phyloP scores from a whole-genome alignment of 805 yeast genomes.

The Lipomyces yamadae region DNA sequence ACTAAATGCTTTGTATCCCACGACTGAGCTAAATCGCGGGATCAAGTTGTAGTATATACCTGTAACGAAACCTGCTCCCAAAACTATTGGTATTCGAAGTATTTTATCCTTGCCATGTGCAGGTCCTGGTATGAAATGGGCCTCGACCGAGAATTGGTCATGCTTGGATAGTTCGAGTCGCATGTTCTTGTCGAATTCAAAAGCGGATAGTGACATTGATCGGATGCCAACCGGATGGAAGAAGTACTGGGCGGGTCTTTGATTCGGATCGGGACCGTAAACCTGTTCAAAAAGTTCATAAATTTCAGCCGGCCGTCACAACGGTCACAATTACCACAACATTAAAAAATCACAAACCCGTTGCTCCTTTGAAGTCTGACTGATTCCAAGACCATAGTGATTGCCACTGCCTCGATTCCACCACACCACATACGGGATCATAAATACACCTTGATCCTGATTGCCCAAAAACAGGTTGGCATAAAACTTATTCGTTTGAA shows the following conservation, averaged over 20 bases:
- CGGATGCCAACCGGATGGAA: conserved; percentile 62
- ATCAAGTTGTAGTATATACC: conserved; percentile 49
- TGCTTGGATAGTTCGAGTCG: conserved; percentile 35
- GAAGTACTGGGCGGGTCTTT: conserved; percentile 53
- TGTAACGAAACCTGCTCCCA: conserved; percentile 64
- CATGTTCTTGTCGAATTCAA: conserved; percentile 51
- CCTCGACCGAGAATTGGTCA: conserved; percentile 39
- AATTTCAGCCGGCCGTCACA: neutral
- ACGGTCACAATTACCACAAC: neutral
- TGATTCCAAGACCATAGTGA: conserved; percentile 61
- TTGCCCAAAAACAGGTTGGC: conserved; percentile 63
- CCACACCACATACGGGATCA: conserved; percentile 72
- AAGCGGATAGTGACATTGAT: conserved; percentile 61
- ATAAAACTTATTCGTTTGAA: conserved; percentile 78
- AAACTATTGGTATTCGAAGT: conserved; percentile 52
- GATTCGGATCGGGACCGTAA: conserved; percentile 50
- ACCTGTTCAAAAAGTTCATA: conserved; percentile 39
- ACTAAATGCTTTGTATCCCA: conserved; percentile 63
- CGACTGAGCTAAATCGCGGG: conserved; percentile 44
- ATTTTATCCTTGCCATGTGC: conserved; percentile 24
- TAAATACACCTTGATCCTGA: conserved; percentile 61
- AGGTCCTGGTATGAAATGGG: conserved; percentile 28
- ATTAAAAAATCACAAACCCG: conserved; percentile 47
- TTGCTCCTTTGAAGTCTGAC: conserved; percentile 56
- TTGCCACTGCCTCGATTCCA: conserved; percentile 54